phyloP scores from a whole-genome alignment of 2,329 filamentous ascomycete species.

The Beauveria pseudobassiana region DNA sequence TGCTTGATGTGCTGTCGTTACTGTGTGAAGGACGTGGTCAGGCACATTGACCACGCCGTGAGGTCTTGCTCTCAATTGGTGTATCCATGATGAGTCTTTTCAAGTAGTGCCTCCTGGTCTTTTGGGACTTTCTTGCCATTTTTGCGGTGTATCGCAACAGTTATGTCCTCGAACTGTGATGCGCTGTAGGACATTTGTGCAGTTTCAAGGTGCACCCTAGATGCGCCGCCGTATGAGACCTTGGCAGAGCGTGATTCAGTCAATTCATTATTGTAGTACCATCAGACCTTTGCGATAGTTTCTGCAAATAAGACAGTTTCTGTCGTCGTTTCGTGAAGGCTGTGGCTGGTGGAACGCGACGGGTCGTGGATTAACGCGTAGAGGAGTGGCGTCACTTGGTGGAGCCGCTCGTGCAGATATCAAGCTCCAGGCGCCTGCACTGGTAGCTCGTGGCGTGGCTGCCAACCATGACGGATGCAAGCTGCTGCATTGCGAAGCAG shows the following conservation, averaged over 20 bases:
- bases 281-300: not conserved
- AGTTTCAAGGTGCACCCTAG: not conserved
- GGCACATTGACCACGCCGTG: slow-evolving; percentile 28
- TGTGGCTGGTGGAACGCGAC: slow-evolving; percentile 3
- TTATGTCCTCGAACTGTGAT: slow-evolving; percentile 15
- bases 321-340: not conserved
- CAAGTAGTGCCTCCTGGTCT: slow-evolving; percentile 32
- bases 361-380: slow-evolving; percentile 1
- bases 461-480: not conserved
- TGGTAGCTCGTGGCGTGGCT: not conserved
- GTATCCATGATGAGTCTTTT: slow-evolving; percentile 30
- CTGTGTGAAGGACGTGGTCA: slow-evolving; percentile 24
- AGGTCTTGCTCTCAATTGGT: slow-evolving; percentile 18
- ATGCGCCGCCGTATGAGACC: not conserved
- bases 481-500: slow-evolving; percentile 2
- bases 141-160: slow-evolving; percentile 20
- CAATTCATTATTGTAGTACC: not conserved
- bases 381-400: slow-evolving; percentile 11
- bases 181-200: slow-evolving; percentile 9
- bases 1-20: slow-evolving; percentile 16
- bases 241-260: no score
- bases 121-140: slow-evolving; percentile 27
- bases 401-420: not conserved
- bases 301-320: not conserved
- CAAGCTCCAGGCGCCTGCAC: slow-evolving; percentile 1